phyloP scores from a whole-genome alignment of 2,329 filamentous ascomycete species.

The Tolypocladium amazonense region DNA sequence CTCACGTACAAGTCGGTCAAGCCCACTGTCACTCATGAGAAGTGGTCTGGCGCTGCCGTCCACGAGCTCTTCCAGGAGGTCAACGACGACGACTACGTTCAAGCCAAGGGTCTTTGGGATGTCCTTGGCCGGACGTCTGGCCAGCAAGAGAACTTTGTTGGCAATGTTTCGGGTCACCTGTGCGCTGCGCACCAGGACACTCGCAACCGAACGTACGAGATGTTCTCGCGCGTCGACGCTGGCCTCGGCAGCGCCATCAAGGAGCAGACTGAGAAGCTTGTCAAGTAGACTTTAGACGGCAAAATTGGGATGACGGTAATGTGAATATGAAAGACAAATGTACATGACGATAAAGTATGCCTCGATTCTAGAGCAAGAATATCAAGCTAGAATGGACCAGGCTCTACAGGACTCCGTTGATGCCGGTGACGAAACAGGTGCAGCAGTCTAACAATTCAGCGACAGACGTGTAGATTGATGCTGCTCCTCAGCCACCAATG shows the following conservation, averaged over 20 bases:
- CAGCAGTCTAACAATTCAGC: neutral
- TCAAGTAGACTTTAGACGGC: constrained; percentile 5
- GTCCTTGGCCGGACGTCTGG: constrained; percentile 36
- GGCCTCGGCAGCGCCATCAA: constrained; percentile 42
- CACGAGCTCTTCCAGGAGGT: constrained; percentile 33
- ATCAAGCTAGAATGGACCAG: neutral
- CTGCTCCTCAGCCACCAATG: neutral
- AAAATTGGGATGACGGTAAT: neutral
- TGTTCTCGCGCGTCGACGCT: constrained; percentile 47
- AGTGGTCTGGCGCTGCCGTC: constrained; percentile 35
- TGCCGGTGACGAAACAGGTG: neutral
- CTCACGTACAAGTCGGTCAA: constrained; percentile 31
- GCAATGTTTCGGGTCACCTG: constrained; percentile 48
- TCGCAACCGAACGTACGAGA: constrained; percentile 46
- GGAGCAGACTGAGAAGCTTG: constrained; percentile 39
- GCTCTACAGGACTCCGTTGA: neutral
- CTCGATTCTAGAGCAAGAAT: neutral
- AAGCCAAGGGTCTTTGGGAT: constrained; percentile 37
- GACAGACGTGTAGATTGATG: neutral
- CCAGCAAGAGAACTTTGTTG: constrained; percentile 51
- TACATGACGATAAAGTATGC: neutral
- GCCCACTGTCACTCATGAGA: constrained; percentile 31
- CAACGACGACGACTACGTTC: constrained; percentile 37
- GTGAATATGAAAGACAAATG: neutral
- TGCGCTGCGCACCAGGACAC: constrained; percentile 41